Base-by-base conservation (phyloP, 2,329 filamentous ascomycete species). In the Mariannaea elegans region DNA sequence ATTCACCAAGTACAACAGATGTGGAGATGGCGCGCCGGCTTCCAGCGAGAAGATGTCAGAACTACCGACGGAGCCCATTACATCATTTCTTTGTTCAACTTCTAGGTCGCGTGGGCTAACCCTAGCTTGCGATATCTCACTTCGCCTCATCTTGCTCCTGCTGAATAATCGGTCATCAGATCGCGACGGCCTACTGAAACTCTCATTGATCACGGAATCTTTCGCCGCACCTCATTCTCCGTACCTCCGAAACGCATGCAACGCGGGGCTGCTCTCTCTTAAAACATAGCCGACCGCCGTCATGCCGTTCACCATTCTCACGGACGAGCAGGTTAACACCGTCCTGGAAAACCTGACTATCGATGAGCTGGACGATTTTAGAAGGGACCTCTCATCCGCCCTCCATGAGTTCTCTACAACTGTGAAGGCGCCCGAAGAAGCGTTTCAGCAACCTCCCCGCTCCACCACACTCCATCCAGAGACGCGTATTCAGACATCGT, bases 351-450 rank as follows among this genome's bases (percentile, higher is more conserved):
- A 75, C 58, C 77, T 90, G 12, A 84, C 75, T 0, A 63, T 72
- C 3, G 79, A 82, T 2, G 84, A 89, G 69, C 79, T 86, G 36
- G 79, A 84, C 18, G 75, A 72, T 18, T 83, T 89, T 61, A 78
- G 82, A n/a, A 65, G 73, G 18, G 76, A 76, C 0, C 74, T 89
- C 39, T 78, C 79, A 52, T 74, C 76, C 53, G 82, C 86, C 2
- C 81, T 90, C 9, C 83, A 88, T 67, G 83, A 88, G 56, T 89
- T 88, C 73, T 89, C 87, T 4, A 87, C 83, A 2, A 82, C 82
- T 46, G 80, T 81, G 0, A 80, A 83, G 55, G 71, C 74, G 14
- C 72, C 77, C 23, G 73, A 78, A 31, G 74, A 75, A 34, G 78
- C 82, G 3, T 80, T 84, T 56, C 81, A 88, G 64, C 85, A 89